A percentile compares a stretch with the other conserved stretches of the same genome.
Conservation (phyloP, 495 filamentous ascomycete genomes). For the Aspergillus bertholletiae region DNA sequence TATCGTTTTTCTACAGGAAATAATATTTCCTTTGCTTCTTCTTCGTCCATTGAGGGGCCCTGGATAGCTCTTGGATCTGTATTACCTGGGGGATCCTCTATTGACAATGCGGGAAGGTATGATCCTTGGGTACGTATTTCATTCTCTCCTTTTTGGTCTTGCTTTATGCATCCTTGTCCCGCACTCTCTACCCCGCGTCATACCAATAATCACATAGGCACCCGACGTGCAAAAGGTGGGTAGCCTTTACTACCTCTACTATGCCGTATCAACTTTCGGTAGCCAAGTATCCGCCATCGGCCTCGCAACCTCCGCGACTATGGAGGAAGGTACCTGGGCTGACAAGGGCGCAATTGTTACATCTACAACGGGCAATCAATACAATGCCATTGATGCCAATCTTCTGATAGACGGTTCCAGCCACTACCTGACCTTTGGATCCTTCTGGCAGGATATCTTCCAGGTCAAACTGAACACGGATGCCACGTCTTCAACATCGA, state of each 20-base stretch:
- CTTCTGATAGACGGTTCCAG: conserved; percentile 46
- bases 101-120: conserved; percentile 54
- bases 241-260: conserved; percentile 65
- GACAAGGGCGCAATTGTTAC: conserved; percentile 46
- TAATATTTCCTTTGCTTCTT: conserved; percentile 59
- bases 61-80: conserved; percentile 62
- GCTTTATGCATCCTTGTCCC: not conserved
- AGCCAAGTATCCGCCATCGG: conserved; percentile 65
- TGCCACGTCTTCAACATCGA: conserved; percentile 33
- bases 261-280: conserved; percentile 66
- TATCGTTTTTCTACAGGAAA: conserved; percentile 72
- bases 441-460: conserved; percentile 69
- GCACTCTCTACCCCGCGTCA: not conserved
- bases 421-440: conserved; percentile 64
- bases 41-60: conserved; percentile 58
- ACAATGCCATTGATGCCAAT: conserved; percentile 74
- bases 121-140: conserved; percentile 58
- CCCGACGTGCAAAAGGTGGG: conserved; percentile 60
- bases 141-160: not conserved
- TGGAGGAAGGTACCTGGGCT: conserved; percentile 62
- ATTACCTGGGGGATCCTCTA: conserved; percentile 56
- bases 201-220: conserved; percentile 46
- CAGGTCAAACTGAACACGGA: conserved; percentile 54
- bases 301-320: conserved; percentile 57
- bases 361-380: conserved; percentile 43